Evolutionary conservation across 1,139 yeast species (phyloP).

Genomic region (Sugiyamaella novakii): DNA sequence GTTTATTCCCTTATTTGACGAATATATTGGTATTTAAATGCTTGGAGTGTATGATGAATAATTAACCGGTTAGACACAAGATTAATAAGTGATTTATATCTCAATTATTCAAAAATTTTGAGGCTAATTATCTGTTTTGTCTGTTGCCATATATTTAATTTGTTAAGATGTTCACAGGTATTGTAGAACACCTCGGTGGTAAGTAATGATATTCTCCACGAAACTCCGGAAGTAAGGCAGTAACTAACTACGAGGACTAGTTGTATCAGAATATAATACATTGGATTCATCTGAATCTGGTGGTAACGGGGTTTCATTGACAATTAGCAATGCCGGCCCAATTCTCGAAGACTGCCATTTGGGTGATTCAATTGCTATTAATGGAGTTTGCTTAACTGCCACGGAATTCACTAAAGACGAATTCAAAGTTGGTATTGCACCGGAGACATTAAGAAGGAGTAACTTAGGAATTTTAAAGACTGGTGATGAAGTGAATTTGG

Average conservation of each 20-base stretch:
- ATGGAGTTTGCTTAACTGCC: constrained; percentile 93
- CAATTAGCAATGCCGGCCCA: constrained; percentile 59
- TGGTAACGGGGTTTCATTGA: constrained; percentile 76
- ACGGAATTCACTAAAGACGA: constrained; percentile 63
- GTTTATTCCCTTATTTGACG: no score
- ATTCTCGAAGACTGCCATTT: constrained; percentile 79
- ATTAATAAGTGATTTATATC: no score
- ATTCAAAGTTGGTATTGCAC: constrained; percentile 90
- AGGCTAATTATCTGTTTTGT: no score
- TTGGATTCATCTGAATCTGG: constrained; percentile 62
- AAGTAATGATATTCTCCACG: constrained; percentile 2
- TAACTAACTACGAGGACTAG: constrained; percentile 28
- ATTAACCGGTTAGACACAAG: no score
- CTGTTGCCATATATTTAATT: no score
- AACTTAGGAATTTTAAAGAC: constrained; percentile 61
- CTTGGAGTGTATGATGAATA: no score
- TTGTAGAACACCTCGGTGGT: constrained; percentile 81
- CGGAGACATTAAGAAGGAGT: constrained; percentile 85
- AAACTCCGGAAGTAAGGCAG: constrained; percentile 1
- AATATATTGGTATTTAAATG: no score
- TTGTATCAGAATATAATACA: constrained; percentile 51
- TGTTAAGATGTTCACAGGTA: constrained; percentile 84
- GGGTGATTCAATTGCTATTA: constrained; percentile 90
- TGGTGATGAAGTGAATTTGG: constrained; percentile 77
- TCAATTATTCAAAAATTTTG: no score